Percentiles rank a stretch among this genome's conserved stretches.
Evolutionary conservation across 1,284 basidiomycete genomes (phyloP).

Genomic region (Trametes versicolor): DNA sequence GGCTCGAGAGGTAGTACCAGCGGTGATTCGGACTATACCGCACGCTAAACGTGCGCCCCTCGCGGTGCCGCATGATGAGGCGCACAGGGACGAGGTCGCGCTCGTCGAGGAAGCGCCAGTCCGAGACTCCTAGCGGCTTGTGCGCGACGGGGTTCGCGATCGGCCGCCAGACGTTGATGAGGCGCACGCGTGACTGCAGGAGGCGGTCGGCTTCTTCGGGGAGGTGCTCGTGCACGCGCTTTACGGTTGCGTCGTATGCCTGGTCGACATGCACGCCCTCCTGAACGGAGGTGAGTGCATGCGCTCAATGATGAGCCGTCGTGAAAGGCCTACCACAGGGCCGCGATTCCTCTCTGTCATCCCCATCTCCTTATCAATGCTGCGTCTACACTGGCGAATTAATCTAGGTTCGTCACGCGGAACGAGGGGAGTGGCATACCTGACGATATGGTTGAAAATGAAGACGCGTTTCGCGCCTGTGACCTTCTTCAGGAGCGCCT

Average conservation of each 20-base stretch:
- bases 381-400: conserved; percentile 44
- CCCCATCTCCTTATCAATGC: conserved; percentile 17
- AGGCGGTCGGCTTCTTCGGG: conserved; percentile 51
- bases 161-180: conserved; percentile 66
- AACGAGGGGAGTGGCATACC: conserved; percentile 38
- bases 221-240: conserved; percentile 59
- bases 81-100: conserved; percentile 47
- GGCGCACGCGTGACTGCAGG: conserved; percentile 58
- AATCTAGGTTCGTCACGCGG: conserved; percentile 31
- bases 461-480: conserved; percentile 49
- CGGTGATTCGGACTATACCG: conserved; percentile 49
- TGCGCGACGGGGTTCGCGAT: conserved; percentile 55
- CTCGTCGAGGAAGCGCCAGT: conserved; percentile 50
- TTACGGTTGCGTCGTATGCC: conserved; percentile 56
- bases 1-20: conserved; percentile 58
- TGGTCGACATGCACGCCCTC: conserved; percentile 64
- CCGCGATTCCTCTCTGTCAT: conserved; percentile 34
- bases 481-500: conserved; percentile 49
- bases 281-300: conserved; percentile 18
- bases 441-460: conserved; percentile 52
- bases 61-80: conserved; percentile 45
- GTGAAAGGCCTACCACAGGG: conserved; percentile 46
- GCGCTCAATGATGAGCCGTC: no score
- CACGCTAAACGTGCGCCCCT: conserved; percentile 48
- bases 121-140: conserved; percentile 57